Base-by-base conservation (phyloP, 139 green algal genomes). In the Parachlorella kessleri region DNA sequence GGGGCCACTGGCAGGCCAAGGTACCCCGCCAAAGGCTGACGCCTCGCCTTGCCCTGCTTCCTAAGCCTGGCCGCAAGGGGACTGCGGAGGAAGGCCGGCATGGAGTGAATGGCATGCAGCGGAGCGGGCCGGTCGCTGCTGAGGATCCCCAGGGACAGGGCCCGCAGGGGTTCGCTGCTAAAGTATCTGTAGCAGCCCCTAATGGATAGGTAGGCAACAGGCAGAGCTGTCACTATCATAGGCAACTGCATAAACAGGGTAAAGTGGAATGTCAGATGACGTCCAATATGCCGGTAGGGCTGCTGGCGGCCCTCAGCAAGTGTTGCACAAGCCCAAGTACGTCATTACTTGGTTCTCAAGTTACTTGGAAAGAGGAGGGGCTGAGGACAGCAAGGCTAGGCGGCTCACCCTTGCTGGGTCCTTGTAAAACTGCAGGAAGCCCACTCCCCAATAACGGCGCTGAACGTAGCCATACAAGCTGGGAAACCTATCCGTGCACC, bases 401-500 rank as follows among this genome's bases (percentile, higher is more conserved):
- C 32, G 8, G 48, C 48, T 55, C 40, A 94, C 92, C 88, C 96
- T 88, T 14, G 83, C 32, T 1, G 80, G 37, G 30, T 87, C 66
- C 7, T n/a, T 48, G 54, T 89, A 98, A 82, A 96, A 98, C 4
- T 68, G 73, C 38, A 98, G 55, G 9, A 94, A 79, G 10, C 94
- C 94, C 8, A 97, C 90, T 32, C 85, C 86, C 95, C 95, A 98
- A 81, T 98, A 98, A 26, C 86, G 79, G 23, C 79, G n/a, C 78
- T 98, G 94, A 33, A 98, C 88, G 74, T 90, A 94, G 38, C 79
- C 88, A 76, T 98, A 98, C 9, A 94, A 66, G 65, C 87, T 90
- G 8, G 91, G 92, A 36, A 94, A 21, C 0, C 21, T 26, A 18
- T 37, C 33, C 36, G 26, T 26, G 79, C 93, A 97, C 93, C 93